Percentiles rank a stretch among this genome's conserved stretches.
These are phyloP conservation scores for Neoboletus brunneissimus DNA, from an alignment of 768 basidiomycete genomes.

Conservation along the genomic window DNA sequence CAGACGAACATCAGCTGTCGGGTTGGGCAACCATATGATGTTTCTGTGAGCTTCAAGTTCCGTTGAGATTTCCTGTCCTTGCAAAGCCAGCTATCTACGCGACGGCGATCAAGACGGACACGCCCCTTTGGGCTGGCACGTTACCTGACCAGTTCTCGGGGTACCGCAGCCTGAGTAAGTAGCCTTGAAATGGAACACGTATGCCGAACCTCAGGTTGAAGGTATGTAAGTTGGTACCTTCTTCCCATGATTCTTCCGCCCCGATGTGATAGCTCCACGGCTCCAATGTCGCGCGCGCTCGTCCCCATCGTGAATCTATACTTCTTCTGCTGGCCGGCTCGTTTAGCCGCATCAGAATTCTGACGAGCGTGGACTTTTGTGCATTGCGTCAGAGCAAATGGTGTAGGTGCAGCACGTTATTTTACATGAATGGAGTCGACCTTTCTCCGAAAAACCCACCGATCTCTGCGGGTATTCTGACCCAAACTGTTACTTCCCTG, in stretches of 20 bases:
- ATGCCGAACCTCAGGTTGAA: constrained; percentile 5
- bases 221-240: constrained; percentile 11
- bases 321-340: background rate
- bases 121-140: constrained; percentile 12
- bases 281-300: background rate
- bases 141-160: constrained; percentile 2
- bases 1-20: background rate
- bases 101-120: constrained; percentile 30
- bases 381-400: background rate
- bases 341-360: background rate
- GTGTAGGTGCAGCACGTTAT: background rate
- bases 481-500: background rate
- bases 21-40: background rate
- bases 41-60: constrained; percentile 3
- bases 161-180: background rate
- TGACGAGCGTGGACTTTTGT: background rate
- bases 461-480: constrained; percentile 6
- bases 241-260: constrained; percentile 5
- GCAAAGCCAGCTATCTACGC: constrained; percentile 4
- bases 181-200: constrained; percentile 11
- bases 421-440: constrained; percentile 2
- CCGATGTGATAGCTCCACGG: constrained; percentile 22
- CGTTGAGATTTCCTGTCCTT: constrained; percentile 6
- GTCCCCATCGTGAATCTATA: background rate
- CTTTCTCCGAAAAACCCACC: constrained; percentile 3